A percentile compares a stretch with the other conserved stretches of the same genome.
phyloP scores from a whole-genome alignment of 148 eudicot species.

The Heliosperma pusillum region DNA sequence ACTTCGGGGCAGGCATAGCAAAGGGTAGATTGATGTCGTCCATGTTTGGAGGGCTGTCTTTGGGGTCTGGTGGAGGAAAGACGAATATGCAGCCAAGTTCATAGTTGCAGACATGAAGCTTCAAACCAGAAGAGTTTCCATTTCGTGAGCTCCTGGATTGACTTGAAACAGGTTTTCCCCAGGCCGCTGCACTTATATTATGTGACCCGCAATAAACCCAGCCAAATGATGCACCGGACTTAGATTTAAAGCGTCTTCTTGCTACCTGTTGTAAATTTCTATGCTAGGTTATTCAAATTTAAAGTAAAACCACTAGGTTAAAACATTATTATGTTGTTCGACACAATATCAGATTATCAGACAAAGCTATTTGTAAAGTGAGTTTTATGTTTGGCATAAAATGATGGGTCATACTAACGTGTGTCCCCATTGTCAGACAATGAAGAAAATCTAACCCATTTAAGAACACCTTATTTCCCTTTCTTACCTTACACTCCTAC shows the following conservation, averaged over 20 bases:
- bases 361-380: neutral
- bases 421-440: neutral
- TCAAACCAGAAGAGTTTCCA: conserved; percentile 36
- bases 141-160: conserved; percentile 20
- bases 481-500: neutral
- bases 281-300: neutral
- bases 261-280: conserved; percentile 56
- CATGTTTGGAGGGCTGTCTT: conserved; percentile 24
- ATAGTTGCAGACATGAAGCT: conserved; percentile 83
- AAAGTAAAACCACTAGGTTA: neutral
- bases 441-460: neutral
- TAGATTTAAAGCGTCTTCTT: conserved; percentile 66
- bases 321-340: neutral
- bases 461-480: neutral
- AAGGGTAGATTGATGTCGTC: conserved; percentile 77
- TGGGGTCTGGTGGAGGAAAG: conserved; percentile 53
- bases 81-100: conserved; percentile 76
- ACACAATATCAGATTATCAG: neutral
- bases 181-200: conserved; percentile 92
- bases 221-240: conserved; percentile 54
- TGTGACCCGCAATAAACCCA: conserved; percentile 92
- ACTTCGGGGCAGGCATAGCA: conserved; percentile 83
- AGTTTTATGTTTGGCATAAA: neutral
- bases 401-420: neutral
- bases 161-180: conserved; percentile 66